phyloP scores from a whole-genome alignment of 2,329 filamentous ascomycete species.

The Ophiostoma triangulosporum region DNA sequence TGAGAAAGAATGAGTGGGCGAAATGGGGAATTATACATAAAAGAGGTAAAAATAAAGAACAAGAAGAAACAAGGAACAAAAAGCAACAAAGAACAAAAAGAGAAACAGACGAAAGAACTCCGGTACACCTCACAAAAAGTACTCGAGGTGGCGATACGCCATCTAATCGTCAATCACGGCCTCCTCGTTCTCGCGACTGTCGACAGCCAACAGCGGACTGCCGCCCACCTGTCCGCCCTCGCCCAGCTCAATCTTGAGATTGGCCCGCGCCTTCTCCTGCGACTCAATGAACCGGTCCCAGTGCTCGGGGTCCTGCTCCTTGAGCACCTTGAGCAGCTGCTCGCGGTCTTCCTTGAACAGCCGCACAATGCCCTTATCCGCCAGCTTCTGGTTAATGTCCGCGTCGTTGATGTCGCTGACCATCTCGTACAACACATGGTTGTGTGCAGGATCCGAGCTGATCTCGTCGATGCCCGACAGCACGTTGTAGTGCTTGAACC shows the following conservation, averaged over 20 bases:
- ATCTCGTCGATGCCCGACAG: constrained; percentile 37
- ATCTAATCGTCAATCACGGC: constrained; percentile 1
- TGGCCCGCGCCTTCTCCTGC: constrained; percentile 44
- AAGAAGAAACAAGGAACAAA: neutral
- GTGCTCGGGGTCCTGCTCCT: constrained; percentile 51
- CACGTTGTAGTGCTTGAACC: constrained; percentile 38
- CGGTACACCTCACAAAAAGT: neutral
- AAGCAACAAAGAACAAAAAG: neutral
- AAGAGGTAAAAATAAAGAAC: neutral
- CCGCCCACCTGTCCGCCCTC: constrained; percentile 2
- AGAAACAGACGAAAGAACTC: neutral
- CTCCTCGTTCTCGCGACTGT: constrained; percentile 2
- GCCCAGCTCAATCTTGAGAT: constrained; percentile 24
- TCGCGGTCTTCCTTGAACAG: constrained; percentile 47
- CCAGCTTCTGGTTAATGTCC: constrained; percentile 37
- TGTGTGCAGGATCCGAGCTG: constrained; percentile 35
- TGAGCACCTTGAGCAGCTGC: constrained; percentile 33
- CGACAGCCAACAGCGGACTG: neutral
- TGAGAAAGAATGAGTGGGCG: neutral
- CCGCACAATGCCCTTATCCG: constrained; percentile 44
- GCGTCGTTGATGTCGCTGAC: constrained; percentile 50
- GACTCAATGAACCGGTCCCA: constrained; percentile 50
- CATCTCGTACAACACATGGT: constrained; percentile 43
- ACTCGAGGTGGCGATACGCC: neutral
- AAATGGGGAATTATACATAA: neutral